Conservation (phyloP, 441 rosid species). For the Biscutella laevigata region DNA sequence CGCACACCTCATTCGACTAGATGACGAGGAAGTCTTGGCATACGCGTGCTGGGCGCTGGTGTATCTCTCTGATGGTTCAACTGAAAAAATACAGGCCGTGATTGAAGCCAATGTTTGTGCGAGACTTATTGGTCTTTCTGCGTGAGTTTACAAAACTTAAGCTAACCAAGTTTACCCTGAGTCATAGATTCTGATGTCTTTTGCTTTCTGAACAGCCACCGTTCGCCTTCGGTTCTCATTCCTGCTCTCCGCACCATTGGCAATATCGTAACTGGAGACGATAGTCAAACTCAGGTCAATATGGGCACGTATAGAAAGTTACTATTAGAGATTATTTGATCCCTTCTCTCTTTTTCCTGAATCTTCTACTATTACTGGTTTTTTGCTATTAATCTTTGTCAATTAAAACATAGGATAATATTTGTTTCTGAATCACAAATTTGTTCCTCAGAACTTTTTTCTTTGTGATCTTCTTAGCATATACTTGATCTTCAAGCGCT, state of each 20-base stretch:
- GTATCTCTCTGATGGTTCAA: constrained; percentile 49
- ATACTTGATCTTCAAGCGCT: constrained; percentile 48
- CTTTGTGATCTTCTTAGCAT: constrained; percentile 29
- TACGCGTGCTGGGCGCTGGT: constrained; percentile 55
- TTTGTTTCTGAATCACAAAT: background rate
- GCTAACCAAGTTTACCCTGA: constrained; percentile 3
- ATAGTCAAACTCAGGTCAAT: constrained; percentile 50
- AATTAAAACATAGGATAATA: background rate
- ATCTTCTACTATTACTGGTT: constrained; percentile 3
- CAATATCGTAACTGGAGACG: constrained; percentile 54
- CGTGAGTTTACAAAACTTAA: constrained; percentile 32
- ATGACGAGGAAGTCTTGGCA: constrained; percentile 48
- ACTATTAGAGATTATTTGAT: background rate
- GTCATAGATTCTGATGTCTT: constrained; percentile 15
- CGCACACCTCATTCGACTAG: constrained; percentile 45
- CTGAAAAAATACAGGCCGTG: constrained; percentile 44
- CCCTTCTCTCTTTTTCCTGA: background rate
- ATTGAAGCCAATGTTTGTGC: constrained; percentile 52
- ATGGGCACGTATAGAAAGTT: background rate
- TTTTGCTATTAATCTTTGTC: constrained; percentile 1
- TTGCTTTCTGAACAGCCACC: constrained; percentile 33
- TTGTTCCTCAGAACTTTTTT: constrained; percentile 17
- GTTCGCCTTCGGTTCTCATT: constrained; percentile 39
- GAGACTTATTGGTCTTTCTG: constrained; percentile 46
- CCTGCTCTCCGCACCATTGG: constrained; percentile 65